Base-by-base conservation (phyloP, 1,284 basidiomycete genomes). In the Volvariella volvacea region DNA sequence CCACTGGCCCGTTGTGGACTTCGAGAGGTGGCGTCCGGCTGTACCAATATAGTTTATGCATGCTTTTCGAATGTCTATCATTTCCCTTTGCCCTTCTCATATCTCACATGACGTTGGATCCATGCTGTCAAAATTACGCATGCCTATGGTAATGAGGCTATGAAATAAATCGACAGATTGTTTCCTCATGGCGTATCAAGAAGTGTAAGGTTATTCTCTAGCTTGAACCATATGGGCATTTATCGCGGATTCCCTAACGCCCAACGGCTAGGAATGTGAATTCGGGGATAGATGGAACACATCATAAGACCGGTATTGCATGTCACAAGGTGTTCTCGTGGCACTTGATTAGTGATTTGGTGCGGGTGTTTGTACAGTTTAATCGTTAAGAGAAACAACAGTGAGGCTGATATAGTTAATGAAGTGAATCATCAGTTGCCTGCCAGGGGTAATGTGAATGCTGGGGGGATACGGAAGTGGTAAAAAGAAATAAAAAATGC, bases 91-190 rank as follows among this genome's bases (percentile, higher is more conserved):
- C 6, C 22, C 21, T 42, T 22, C 41, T 14, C 33, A 14, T 34
- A 16, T 37, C 19, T 16, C 44, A 46, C 44, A 46, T 46, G 44
- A 46, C 33, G 43, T 41, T 22, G 15, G 41, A 8, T 30, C 34
- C 32, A 21, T 34, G 14, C 42, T 34, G 38, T 44, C 12, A 33
- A 22, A 34, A 22, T n/a, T n/a, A n/a, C n/a, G n/a, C n/a, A n/a
- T n/a, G n/a, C 44, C 16, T 28, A 42, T 25, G 14, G 43, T n/a
- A 19, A 34, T 44, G 43, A 12, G 4, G 7, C 20, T 36, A 6
- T 36, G 34, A 20, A 36, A 36, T 36, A n/a, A 36, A 36, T 36
- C 15, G n/a, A 6, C 34, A 8, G 7, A 36, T 36, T n/a, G 15
- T 36, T 36, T 36, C 34, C n/a, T 36, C 7, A n/a, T n/a, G n/a